A percentile compares a stretch with the other conserved stretches of the same genome.
Conservation (phyloP, 2,329 filamentous ascomycete species). For the Aspergillus costaricaensis region DNA sequence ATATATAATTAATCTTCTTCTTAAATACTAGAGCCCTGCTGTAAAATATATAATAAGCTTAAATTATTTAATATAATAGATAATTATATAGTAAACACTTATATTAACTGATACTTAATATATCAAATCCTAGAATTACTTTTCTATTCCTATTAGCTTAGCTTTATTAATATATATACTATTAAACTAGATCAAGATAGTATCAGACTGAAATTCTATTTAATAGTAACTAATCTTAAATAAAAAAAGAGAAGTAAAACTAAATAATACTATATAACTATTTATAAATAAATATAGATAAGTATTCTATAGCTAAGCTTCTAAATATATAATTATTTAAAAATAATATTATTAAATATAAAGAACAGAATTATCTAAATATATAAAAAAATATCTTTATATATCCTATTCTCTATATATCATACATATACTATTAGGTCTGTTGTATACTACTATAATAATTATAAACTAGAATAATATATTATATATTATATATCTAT, state of each 20-base stretch:
- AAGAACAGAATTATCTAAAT: not conserved
- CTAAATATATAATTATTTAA: no score
- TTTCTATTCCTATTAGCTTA: no score
- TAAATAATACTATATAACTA: not conserved
- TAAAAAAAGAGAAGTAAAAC: not conserved
- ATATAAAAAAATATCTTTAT: not conserved
- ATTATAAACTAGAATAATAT: no score
- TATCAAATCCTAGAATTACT: no score
- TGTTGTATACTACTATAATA: no score
- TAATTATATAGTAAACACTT: no score
- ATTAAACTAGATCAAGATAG: not conserved
- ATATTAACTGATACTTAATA: no score
- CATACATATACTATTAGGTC: no score
- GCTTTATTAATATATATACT: no score
- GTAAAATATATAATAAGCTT: accelerated
- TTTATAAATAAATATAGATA: not conserved
- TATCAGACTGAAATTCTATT: not conserved
- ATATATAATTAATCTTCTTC: accelerated
- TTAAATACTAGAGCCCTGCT: no score
- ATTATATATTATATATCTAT: not conserved
- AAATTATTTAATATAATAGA: no score
- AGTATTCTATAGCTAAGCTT: no score
- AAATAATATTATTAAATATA: not conserved
- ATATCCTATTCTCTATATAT: not conserved
- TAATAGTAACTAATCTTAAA: not conserved